Evolutionary conservation across 768 basidiomycete genomes (phyloP).

Genomic region (Suillus luteus): DNA sequence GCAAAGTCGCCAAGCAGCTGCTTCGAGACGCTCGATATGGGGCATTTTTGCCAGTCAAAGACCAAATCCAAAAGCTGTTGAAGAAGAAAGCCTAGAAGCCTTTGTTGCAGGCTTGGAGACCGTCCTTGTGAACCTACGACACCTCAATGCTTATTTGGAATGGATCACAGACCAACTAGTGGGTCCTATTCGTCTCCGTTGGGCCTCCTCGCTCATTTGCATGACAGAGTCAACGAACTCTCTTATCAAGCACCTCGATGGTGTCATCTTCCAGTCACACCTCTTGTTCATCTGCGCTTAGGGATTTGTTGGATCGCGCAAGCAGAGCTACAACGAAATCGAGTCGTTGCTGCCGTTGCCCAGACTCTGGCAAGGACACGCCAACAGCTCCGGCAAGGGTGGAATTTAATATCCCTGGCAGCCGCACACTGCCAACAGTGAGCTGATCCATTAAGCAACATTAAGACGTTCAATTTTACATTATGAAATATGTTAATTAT

Average conservation of each 20-base stretch:
- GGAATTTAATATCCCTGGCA: conserved; percentile 10
- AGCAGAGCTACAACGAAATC: not conserved
- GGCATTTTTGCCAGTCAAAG: not conserved
- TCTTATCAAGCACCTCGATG: not conserved
- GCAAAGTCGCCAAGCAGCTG: conserved; percentile 4
- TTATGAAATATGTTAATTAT: conserved; percentile 6
- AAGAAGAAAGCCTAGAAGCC: conserved; percentile 16
- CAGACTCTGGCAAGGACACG: not conserved
- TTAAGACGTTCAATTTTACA: not conserved
- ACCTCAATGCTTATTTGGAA: conserved; percentile 30
- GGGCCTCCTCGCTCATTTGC: conserved; percentile 22
- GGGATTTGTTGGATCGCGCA: not conserved
- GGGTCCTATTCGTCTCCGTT: conserved; percentile 14
- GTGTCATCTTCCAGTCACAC: not conserved
- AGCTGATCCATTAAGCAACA: not conserved
- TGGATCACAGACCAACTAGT: conserved; percentile 31
- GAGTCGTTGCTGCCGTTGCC: conserved; percentile 1
- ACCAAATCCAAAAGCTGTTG: conserved; percentile 2
- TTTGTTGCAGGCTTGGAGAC: conserved; percentile 26
- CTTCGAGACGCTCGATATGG: conserved; percentile 12
- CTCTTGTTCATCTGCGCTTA: conserved; percentile 2
- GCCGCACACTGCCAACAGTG: not conserved
- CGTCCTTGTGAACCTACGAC: conserved; percentile 21
- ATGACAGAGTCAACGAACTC: not conserved
- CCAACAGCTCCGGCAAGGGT: not conserved